Evolutionary conservation across 257 asterid genomes (phyloP).

Genomic region (Ballota nigra): DNA sequence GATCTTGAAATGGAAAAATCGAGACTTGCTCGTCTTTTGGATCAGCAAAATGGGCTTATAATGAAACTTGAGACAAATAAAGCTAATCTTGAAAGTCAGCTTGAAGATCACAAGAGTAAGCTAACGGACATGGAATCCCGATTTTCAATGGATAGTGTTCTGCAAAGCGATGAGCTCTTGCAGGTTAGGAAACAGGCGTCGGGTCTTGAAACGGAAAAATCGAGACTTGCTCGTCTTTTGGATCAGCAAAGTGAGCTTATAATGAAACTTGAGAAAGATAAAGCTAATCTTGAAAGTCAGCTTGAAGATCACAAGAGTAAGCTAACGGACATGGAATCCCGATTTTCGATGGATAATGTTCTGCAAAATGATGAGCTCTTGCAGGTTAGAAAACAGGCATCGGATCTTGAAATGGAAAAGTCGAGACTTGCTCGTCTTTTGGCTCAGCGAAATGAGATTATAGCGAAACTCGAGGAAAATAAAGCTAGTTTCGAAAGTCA

Average conservation of each 20-base stretch:
- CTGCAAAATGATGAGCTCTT: conserved; percentile 51
- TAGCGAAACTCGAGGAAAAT: conserved; percentile 43
- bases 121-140: conserved; percentile 35
- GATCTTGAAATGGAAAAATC: conserved; percentile 64
- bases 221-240: conserved; percentile 47
- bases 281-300: conserved; percentile 49
- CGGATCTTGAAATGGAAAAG: conserved; percentile 61
- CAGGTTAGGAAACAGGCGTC: conserved; percentile 46
- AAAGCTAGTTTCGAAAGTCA: conserved; percentile 48
- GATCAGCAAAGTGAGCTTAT: conserved; percentile 41
- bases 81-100: conserved; percentile 50
- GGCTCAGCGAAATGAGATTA: conserved; percentile 40
- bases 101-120: conserved; percentile 45
- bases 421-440: conserved; percentile 49
- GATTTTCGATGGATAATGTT: neutral
- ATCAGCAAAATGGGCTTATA: conserved; percentile 41
- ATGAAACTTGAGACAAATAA: conserved; percentile 42
- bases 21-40: conserved; percentile 45
- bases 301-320: conserved; percentile 47
- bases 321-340: conserved; percentile 35
- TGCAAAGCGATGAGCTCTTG: conserved; percentile 51
- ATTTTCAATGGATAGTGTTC: neutral
- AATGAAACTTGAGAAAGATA: conserved; percentile 41
- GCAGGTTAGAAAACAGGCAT: conserved; percentile 45
- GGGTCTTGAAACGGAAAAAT: conserved; percentile 61